Conservation (phyloP, 371 early-diverging fungal species). For the Rhizopus microsporus region DNA sequence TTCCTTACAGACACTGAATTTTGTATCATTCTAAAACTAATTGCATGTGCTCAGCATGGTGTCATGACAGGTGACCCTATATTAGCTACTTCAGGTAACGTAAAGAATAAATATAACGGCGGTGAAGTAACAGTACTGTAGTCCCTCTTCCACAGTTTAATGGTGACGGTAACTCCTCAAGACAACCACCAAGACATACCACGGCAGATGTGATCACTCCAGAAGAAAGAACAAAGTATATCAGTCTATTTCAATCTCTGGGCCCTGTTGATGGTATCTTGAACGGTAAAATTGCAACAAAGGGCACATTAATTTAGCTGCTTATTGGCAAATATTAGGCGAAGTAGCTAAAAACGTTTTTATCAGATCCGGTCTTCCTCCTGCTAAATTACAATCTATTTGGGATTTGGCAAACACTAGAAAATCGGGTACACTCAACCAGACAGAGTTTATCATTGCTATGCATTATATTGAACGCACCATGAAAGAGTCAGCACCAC, state of each 20-base stretch:
- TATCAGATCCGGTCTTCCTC: constrained; percentile 51
- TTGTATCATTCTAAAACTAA: constrained; percentile 80
- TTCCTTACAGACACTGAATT: constrained; percentile 74
- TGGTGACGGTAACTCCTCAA: constrained; percentile 35
- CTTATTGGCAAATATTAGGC: constrained; percentile 23
- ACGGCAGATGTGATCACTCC: constrained; percentile 35
- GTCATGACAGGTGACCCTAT: constrained; percentile 40
- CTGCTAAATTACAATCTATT: constrained; percentile 49
- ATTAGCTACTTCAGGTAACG: constrained; percentile 41
- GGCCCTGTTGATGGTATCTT: constrained; percentile 69
- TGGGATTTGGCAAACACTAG: constrained; percentile 76
- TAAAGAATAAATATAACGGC: constrained; percentile 5
- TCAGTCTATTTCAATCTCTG: constrained; percentile 67
- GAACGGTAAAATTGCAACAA: constrained; percentile 39
- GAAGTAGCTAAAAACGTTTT: constrained; percentile 54
- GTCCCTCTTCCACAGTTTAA: constrained; percentile 56
- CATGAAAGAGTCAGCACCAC: constrained; percentile 55
- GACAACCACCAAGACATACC: constrained; percentile 1
- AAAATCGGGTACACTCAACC: constrained; percentile 63
- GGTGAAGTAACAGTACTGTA: not conserved
- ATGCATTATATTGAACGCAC: constrained; percentile 78
- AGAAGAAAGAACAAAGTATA: constrained; percentile 72
- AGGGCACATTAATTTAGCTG: constrained; percentile 18
- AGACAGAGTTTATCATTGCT: constrained; percentile 78
- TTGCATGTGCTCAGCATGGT: constrained; percentile 85